phyloP scores from a whole-genome alignment of 352 stramenopile species.

The Elongisporangium anandrum region DNA sequence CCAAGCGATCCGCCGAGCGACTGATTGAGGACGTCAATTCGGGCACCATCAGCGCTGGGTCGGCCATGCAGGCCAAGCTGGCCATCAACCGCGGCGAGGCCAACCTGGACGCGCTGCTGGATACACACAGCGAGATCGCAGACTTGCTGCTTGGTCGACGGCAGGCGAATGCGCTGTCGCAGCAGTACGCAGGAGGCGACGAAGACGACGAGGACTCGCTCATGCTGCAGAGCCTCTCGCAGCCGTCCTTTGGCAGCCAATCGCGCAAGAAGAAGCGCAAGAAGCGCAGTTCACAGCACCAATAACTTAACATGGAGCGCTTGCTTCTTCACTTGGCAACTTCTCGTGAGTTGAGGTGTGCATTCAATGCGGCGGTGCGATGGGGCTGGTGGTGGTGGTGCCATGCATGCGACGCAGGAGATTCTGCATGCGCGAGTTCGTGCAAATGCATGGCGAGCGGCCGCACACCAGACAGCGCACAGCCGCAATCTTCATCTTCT shows the following conservation, averaged over 20 bases:
- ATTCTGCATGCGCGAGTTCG: constrained; percentile 34
- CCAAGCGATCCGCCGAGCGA: constrained; percentile 24
- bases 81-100: constrained; percentile 34
- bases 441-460: constrained; percentile 28
- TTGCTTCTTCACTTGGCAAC: neutral
- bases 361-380: neutral
- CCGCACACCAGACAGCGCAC: constrained; percentile 22
- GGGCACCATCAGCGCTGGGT: constrained; percentile 3
- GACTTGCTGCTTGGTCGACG: constrained; percentile 54
- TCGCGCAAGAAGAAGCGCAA: constrained; percentile 26
- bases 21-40: constrained; percentile 34
- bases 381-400: neutral
- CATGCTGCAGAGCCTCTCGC: constrained; percentile 76
- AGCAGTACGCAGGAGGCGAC: constrained; percentile 25
- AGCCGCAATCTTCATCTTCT: constrained; percentile 36
- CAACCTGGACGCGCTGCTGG: constrained; percentile 1
- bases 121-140: constrained; percentile 28
- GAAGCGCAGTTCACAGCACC: neutral
- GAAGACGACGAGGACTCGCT: constrained; percentile 59
- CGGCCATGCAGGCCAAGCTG: constrained; percentile 36
- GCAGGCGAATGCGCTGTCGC: constrained; percentile 27
- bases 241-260: constrained; percentile 36
- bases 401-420: constrained; percentile 30
- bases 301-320: constrained; percentile 2
- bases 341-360: neutral